Conservation (phyloP, 176 grass and related monocot species). For the Otatea glauca region DNA sequence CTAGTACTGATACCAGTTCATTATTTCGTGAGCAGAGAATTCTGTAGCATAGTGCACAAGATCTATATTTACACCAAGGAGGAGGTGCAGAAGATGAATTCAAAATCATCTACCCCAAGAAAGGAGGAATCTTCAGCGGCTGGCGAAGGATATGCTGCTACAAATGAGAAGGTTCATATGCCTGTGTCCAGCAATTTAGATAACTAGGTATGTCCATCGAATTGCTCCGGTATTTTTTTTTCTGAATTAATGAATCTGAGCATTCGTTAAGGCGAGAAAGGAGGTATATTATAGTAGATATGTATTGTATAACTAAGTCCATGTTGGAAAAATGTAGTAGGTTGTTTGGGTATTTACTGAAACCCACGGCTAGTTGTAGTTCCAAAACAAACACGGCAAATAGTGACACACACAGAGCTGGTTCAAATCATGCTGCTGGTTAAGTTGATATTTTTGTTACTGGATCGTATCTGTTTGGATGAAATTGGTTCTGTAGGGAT, state of each 20-base stretch:
- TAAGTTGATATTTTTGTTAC: not conserved
- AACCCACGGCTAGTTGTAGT: not conserved
- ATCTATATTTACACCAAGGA: conserved; percentile 88
- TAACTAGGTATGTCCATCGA: conserved; percentile 39
- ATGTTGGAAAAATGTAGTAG: not conserved
- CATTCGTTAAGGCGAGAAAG: not conserved
- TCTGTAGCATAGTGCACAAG: conserved; percentile 81
- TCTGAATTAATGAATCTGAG: not conserved
- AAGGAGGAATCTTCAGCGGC: conserved; percentile 46
- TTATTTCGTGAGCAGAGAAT: conserved; percentile 65
- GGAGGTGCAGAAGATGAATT: conserved; percentile 93
- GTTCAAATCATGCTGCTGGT: not conserved
- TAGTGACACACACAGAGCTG: not conserved
- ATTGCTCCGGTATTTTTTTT: not conserved
- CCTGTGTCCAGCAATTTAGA: conserved; percentile 30
- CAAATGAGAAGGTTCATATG: conserved; percentile 48
- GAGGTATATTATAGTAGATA: not conserved
- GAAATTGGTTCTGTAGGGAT: not conserved
- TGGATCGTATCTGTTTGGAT: not conserved
- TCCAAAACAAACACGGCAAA: not conserved
- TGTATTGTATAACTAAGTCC: not conserved
- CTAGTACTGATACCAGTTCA: not conserved
- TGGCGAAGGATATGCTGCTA: conserved; percentile 43
- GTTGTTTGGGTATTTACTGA: not conserved
- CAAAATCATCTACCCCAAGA: conserved; percentile 53